A percentile compares a stretch with the other conserved stretches of the same genome.
Conservation (phyloP, 2,329 filamentous ascomycete genomes). For the Acephala macrosclerotiorum region DNA sequence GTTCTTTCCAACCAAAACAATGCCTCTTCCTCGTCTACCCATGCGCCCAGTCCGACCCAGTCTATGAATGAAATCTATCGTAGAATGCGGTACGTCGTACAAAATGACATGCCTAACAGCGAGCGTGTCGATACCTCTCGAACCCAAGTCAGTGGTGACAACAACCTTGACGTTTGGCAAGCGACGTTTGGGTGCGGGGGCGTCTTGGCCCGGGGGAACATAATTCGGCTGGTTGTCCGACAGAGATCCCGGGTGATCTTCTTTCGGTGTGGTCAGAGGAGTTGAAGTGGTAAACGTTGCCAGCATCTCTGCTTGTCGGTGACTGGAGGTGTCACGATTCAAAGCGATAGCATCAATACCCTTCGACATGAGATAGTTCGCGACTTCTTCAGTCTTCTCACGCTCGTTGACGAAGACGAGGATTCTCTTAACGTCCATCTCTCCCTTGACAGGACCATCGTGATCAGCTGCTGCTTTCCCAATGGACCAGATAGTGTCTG, state of each 20-base stretch:
- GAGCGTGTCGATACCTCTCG: constrained; percentile 91
- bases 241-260: constrained; percentile 48
- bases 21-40: constrained; percentile 86
- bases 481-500: constrained; percentile 93
- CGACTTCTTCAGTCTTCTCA: constrained; percentile 83
- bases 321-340: constrained; percentile 82
- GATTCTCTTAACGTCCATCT: constrained; percentile 79
- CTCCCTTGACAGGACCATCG: constrained; percentile 61
- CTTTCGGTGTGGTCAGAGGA: constrained; percentile 45
- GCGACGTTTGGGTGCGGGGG: constrained; percentile 38
- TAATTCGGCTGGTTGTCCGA: constrained; percentile 47
- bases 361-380: constrained; percentile 80
- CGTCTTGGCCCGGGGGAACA: constrained; percentile 38
- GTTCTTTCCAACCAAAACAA: constrained; percentile 88
- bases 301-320: constrained; percentile 79
- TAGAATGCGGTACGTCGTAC: constrained; percentile 97
- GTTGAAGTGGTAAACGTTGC: constrained; percentile 70
- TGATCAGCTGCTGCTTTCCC: constrained; percentile 74
- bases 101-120: constrained; percentile 90
- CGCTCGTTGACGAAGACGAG: constrained; percentile 98
- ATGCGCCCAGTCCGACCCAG: constrained; percentile 91
- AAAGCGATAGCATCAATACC: constrained; percentile 89
- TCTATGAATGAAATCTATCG: constrained; percentile 97
- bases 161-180: constrained; percentile 86
- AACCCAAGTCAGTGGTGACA: constrained; percentile 92